Conservation (phyloP, 805 yeast species). For the Candida hispaniensis region DNA sequence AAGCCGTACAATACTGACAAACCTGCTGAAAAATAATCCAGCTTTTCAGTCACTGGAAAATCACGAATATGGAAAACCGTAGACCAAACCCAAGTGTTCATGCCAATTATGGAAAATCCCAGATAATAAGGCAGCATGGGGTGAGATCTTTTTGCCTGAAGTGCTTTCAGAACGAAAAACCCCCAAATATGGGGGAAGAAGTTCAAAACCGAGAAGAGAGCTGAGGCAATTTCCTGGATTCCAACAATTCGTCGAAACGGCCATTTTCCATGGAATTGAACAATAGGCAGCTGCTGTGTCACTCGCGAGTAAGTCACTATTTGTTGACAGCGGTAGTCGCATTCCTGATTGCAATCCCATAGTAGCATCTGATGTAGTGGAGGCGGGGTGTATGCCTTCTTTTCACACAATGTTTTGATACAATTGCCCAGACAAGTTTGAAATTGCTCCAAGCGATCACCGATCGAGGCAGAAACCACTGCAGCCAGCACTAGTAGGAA, state of each 20-base stretch:
- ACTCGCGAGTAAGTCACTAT: conserved; percentile 49
- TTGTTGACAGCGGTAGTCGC: conserved; percentile 91
- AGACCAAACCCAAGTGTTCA: conserved; percentile 82
- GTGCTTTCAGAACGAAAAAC: conserved; percentile 30
- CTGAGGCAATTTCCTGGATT: conserved; percentile 73
- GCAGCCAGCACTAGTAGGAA: conserved; percentile 24
- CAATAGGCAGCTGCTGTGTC: conserved; percentile 39
- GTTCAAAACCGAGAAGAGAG: conserved; percentile 65
- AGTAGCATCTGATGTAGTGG: conserved; percentile 39
- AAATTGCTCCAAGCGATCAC: conserved; percentile 42
- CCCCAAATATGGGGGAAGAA: conserved; percentile 49
- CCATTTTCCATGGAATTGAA: conserved; percentile 97
- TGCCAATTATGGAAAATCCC: conserved; percentile 51
- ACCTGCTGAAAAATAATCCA: conserved; percentile 91
- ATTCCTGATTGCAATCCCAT: conserved; percentile 72
- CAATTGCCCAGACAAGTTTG: conserved; percentile 34
- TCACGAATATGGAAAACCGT: conserved; percentile 85
- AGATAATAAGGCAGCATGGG: conserved; percentile 30
- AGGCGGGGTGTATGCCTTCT: conserved; percentile 24
- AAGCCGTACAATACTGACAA: conserved; percentile 74
- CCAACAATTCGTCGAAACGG: conserved; percentile 75
- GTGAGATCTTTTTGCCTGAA: conserved; percentile 17
- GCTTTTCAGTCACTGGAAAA: conserved; percentile 60
- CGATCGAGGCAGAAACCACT: conserved; percentile 35
- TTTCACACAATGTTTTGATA: conserved; percentile 32